A percentile compares a stretch with the other conserved stretches of the same genome.
Evolutionary conservation across 164 flowering plant genomes (phyloP).

Genomic region (Dillenia turbinata): DNA sequence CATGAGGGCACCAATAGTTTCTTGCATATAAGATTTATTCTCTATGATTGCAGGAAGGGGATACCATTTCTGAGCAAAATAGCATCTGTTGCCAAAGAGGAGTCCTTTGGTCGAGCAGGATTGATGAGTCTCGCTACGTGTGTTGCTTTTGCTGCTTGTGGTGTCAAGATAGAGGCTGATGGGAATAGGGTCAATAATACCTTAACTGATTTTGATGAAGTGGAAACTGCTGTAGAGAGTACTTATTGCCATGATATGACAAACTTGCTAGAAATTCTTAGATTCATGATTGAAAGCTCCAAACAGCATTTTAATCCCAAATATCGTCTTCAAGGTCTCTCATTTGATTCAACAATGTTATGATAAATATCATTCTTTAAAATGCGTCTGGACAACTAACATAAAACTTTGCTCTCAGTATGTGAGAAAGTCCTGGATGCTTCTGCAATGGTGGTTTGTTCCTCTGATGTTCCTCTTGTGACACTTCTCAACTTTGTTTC

Average conservation of each 20-base stretch:
- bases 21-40: not conserved
- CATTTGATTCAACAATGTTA: not conserved
- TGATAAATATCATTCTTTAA: too few species aligned
- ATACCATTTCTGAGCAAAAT: conserved; percentile 48
- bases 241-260: conserved; percentile 16
- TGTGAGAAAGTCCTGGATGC: conserved; percentile 67
- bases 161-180: conserved; percentile 12
- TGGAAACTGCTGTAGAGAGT: conserved; percentile 18
- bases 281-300: conserved; percentile 70
- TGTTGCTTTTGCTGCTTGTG: conserved; percentile 59
- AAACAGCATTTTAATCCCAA: conserved; percentile 91
- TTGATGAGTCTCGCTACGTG: conserved; percentile 81
- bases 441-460: conserved; percentile 46
- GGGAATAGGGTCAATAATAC: conserved; percentile 14
- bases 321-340: conserved; percentile 81
- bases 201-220: conserved; percentile 9
- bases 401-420: conserved; percentile 36
- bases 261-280: conserved; percentile 54
- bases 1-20: not conserved
- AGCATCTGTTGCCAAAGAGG: conserved; percentile 52
- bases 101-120: conserved; percentile 86
- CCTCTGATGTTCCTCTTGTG: conserved; percentile 60
- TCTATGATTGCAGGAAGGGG: conserved; percentile 41
- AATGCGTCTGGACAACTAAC: too few species aligned
- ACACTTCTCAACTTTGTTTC: conserved; percentile 65